Evolutionary conservation across 805 yeast species (phyloP).

Genomic region (Schwanniomyces yamadae): DNA sequence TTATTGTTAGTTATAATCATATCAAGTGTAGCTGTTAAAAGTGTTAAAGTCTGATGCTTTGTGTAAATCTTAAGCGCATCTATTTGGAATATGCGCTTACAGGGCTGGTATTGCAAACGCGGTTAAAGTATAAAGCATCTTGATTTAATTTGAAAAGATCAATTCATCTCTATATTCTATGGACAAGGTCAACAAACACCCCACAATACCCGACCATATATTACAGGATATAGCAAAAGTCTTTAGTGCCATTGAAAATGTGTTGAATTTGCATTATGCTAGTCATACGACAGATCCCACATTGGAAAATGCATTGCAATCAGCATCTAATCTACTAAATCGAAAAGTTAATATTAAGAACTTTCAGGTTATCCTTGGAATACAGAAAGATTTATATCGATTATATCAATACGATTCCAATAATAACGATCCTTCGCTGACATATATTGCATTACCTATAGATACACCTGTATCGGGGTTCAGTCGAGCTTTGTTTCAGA

Average conservation of each 20-base stretch:
- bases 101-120: too few relatives aligned
- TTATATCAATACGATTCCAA: background rate
- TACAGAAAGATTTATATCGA: constrained; percentile 5
- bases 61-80: too few relatives aligned
- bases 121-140: too few relatives aligned
- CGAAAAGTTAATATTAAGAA: constrained; percentile 17
- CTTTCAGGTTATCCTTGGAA: constrained; percentile 16
- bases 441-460: constrained; percentile 9
- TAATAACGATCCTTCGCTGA: background rate
- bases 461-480: constrained; percentile 11
- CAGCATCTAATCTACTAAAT: constrained; percentile 17
- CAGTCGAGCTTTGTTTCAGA: constrained; percentile 9
- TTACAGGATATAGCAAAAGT: constrained; percentile 6
- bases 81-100: too few relatives aligned
- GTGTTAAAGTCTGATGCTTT: too few relatives aligned
- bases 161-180: too few relatives aligned
- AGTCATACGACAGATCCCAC: constrained; percentile 28
- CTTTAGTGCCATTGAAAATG: constrained; percentile 30
- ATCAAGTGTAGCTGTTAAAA: too few relatives aligned
- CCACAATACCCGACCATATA: constrained; percentile 6
- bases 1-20: too few relatives aligned
- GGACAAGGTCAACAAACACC: constrained; percentile 8
- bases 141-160: too few relatives aligned
- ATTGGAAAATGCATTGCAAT: constrained; percentile 18
- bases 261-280: constrained; percentile 32